Percentiles rank a stretch among this genome's conserved stretches.
phyloP scores from a whole-genome alignment of 1,139 yeast genomes.

The Kodamaea anthophila region DNA sequence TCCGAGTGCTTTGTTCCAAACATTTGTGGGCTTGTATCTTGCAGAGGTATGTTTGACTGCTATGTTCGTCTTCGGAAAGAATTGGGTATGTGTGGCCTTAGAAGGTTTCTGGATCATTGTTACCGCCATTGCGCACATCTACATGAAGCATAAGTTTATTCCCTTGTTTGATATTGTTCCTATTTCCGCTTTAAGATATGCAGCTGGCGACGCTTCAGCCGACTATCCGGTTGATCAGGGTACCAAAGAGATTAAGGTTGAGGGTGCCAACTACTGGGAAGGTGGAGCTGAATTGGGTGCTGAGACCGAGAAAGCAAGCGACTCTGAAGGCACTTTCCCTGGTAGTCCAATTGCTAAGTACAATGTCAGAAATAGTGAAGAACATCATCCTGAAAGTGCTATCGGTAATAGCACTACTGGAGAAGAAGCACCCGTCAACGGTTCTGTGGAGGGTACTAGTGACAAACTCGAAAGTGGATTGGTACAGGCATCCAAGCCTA shows the following conservation, averaged over 20 bases:
- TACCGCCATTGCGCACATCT: slow-evolving; percentile 52
- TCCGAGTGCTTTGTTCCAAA: slow-evolving; percentile 59
- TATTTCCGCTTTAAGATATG: slow-evolving; percentile 60
- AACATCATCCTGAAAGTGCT: no score
- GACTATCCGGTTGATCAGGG: slow-evolving; percentile 64
- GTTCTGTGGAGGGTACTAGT: slow-evolving; percentile 4
- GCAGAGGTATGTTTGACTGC: slow-evolving; percentile 64
- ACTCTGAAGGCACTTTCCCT: slow-evolving; percentile 8
- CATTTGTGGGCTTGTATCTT: slow-evolving; percentile 58
- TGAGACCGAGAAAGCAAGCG: slow-evolving; percentile 8
- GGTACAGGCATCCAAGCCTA: slow-evolving; percentile 12
- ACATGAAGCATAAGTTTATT: slow-evolving; percentile 50
- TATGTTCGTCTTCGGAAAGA: slow-evolving; percentile 60
- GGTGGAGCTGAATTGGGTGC: slow-evolving; percentile 34
- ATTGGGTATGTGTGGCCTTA: slow-evolving; percentile 68
- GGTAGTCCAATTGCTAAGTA: slow-evolving; percentile 5
- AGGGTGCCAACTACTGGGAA: slow-evolving; percentile 48
- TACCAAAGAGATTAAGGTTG: slow-evolving; percentile 44
- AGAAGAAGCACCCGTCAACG: neutral
- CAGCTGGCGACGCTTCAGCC: slow-evolving; percentile 47
- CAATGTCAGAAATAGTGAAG: no score
- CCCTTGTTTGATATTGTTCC: slow-evolving; percentile 67
- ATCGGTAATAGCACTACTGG: slow-evolving; percentile 13
- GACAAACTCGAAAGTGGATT: no score
- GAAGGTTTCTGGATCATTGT: slow-evolving; percentile 48